Evolutionary conservation across 148 eudicot genomes (phyloP), one percentile per base, ranked within the genome.

Genomic region (Diospyros kaki): DNA sequence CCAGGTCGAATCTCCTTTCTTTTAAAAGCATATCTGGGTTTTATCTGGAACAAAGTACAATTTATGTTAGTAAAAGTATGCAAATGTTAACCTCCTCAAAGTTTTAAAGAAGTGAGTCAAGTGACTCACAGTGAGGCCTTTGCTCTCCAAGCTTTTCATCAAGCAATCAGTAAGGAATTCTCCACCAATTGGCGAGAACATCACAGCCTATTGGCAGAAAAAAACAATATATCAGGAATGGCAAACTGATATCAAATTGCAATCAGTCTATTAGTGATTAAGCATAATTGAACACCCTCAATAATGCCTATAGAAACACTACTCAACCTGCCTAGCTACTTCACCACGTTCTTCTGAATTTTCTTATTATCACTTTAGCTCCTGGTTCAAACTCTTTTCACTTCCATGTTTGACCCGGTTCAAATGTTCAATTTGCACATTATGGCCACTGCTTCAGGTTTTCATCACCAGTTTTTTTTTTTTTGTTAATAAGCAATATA

Each of bases 91-190:
- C 1, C 60, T 73, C 13, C 9, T 62, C 17, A 74, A 44, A 41
- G 10, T 56, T 59, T 50, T 55, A 50, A 73, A 2, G 70, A 28
- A 28, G 28, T 28, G 28, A 28, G 28, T 28, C 28, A 28, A 48
- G 76, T 4, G 66, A 82, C 97, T 88, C 81, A 95, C 99, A 71
- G 75, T 51, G 72, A 89, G 73, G 83, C 99, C 99, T 89, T 95
- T 95, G 81, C 93, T 87, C 82, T 95, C 99, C 90, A 95, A 84
- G 83, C 99, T 95, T 81, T 91, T 95, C 73, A 92, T 86, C 86
- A 95, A 87, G 86, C 99, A 92, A 85, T 95, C 97, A 77, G 97
- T 85, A 46, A 95, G 88, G 77, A 95, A 83, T 45, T 92, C 98
- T 79, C 98, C 98, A 42, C 98, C 98, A 74, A 94, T 87, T 62